Evolutionary conservation across 148 eudicot species (phyloP).

Genomic region (Vaccinium macrocarpon): DNA sequence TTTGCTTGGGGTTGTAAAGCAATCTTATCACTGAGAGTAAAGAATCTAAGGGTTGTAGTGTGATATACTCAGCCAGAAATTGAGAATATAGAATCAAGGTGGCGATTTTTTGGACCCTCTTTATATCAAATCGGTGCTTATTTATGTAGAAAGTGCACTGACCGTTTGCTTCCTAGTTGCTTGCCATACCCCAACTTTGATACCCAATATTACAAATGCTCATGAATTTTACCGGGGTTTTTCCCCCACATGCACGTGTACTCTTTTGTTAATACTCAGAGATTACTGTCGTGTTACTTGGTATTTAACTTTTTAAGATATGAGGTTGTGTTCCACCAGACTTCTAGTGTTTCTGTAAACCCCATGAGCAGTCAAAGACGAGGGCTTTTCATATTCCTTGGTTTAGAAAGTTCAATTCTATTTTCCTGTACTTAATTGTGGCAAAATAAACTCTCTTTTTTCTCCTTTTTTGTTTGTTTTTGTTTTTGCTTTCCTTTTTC

Average conservation of each 20-base stretch:
- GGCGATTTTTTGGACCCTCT: neutral
- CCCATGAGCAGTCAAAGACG: neutral
- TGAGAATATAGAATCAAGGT: conserved; percentile 9
- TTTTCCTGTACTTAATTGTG: neutral
- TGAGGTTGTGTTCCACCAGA: neutral
- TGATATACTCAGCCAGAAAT: neutral
- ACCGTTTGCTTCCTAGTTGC: neutral
- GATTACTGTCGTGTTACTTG: neutral
- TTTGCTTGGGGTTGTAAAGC: neutral
- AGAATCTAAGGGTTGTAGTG: neutral
- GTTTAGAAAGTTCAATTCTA: neutral
- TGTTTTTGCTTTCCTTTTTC: neutral
- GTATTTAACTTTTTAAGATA: neutral
- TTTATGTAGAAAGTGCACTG: neutral
- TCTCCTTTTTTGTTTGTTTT: neutral
- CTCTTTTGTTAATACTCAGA: neutral
- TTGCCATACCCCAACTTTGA: neutral
- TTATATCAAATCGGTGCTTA: neutral
- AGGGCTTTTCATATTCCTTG: neutral
- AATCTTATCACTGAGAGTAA: too few species aligned
- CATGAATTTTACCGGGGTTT: neutral
- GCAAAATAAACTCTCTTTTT: neutral
- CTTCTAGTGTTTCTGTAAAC: neutral
- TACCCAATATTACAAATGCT: neutral
- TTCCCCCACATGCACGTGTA: neutral